Evolutionary conservation across 192 early-diverging fungal genomes (phyloP).

Genomic region (Mortierella antarctica): DNA sequence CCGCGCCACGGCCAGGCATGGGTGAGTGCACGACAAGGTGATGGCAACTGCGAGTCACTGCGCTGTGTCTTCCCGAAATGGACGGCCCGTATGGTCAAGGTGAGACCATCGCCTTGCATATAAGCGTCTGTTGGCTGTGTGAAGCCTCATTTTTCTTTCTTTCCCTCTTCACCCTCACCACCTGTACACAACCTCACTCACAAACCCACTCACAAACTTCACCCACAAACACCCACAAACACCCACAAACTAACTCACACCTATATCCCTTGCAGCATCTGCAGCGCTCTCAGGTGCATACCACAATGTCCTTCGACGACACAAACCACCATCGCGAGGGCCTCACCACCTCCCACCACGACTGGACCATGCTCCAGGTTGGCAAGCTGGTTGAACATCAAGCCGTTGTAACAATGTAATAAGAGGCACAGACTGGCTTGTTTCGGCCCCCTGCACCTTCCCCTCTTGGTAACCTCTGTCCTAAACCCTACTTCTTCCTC

Average conservation of each 20-base stretch:
- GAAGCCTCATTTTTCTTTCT: not conserved
- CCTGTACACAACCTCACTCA: not conserved
- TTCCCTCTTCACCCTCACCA: not conserved
- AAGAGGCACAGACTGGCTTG: not conserved
- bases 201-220: not conserved
- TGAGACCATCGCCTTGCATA: no score
- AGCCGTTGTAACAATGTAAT: conserved; percentile 72
- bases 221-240: not conserved
- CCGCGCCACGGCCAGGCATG: no score
- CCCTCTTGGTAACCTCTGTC: not conserved
- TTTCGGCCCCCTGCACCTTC: not conserved
- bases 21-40: no score
- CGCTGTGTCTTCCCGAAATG: no score
- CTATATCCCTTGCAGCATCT: not conserved
- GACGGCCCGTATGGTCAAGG: no score
- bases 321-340: conserved; percentile 53
- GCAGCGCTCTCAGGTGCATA: not conserved
- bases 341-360: conserved; percentile 55
- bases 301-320: conserved; percentile 6
- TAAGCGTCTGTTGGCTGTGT: not conserved
- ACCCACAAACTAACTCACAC: not conserved
- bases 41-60: no score
- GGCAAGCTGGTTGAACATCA: conserved; percentile 69
- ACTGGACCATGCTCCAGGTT: conserved; percentile 75
- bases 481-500: not conserved